Evolutionary conservation across 768 basidiomycete genomes (phyloP), one percentile per base, ranked within the genome.

Genomic region (Krasilnikovozyma curviuscula): DNA sequence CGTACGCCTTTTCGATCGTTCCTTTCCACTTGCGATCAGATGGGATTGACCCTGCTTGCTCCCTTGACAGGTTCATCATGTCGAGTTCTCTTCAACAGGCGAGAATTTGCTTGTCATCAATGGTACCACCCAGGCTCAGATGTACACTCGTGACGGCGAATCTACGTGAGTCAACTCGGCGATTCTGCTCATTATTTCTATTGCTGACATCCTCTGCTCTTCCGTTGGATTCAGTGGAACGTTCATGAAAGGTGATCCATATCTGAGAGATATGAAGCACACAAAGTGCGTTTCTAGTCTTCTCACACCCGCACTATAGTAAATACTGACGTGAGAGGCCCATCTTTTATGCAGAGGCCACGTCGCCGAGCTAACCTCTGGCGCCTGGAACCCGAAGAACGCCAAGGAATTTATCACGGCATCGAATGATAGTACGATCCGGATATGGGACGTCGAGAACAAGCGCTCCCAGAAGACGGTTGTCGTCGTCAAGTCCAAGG

Each of bases 181-280:
- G 40, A 3, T 9, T 25, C n/a, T 43, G 8, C 41, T 28, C 13
- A 13, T 13, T 5, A 27, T 13, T 14, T 16, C 6, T 16, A 30
- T 7, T 4, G 31, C 10, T 1, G 29, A 24, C 8, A 21, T 31
- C 21, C 40, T 24, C 13, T n/a, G 7, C 18, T 16, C 25, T 16
- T 2, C 24, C 41, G 50, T 6, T n/a, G 50, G 48, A 19, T 39
- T 39, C 18, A 21, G 34, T 7, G 61, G 64, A 2, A 66, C 66
- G 48, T 70, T 60, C 63, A 71, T 85, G 61, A 97, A 97, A 67
- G 93, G 93, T 29, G 93, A 98, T 66, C 84, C 83, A 51, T 98
- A 97, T 63, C 83, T 98, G 56, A 80, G 93, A 48, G 93, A 98
- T 66, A 89, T 98, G 83, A 85, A 85, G 65, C 80, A 97, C 61